Evolutionary conservation across 495 filamentous ascomycete species (phyloP), one percentile per base, ranked within the genome.

Genomic region (Emericellopsis terricola): DNA sequence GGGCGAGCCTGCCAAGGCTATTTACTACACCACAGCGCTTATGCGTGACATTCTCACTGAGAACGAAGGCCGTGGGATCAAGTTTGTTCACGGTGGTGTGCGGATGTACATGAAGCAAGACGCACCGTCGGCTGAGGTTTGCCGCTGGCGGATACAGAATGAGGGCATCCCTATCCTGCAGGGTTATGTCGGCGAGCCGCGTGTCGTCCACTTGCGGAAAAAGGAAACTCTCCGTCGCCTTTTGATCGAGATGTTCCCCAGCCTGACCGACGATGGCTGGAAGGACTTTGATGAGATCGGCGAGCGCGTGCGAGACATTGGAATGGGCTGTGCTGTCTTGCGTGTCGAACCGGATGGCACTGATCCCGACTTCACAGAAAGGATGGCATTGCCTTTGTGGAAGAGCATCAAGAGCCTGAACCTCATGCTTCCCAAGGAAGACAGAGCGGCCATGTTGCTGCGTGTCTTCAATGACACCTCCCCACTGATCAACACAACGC

Each of bases 91-190:
- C 55, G 85, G 79, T 38, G 89, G 89, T 39, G 82, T 97, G 18
- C 92, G 92, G 59, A 94, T 94, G 75, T 96, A 94, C 53, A 82
- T 96, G 54, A 89, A 87, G 58, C 89, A 97, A 48, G 86, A 96
- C 45, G 79, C 80, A 0, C 87, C 93, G 43, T 76, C 71, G 17
- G 71, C 67, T 28, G 76, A 79, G 28, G 78, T 86, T 14, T 92
- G 85, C 60, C 68, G 73, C 23, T 97, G 89, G 89, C 71, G 89
- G 13, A 87, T 97, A 43, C 89, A 97, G 64, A 80, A 72, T 15
- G 89, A 97, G 50, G 89, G 89, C 0, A 64, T 97, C 56, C 71
- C 73, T 9, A 80, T 96, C 34, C 59, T 91, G 28, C 79, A 91
- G 49, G 76, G 80, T 14, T 94, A 85, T 69, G 69, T 94, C 13